Evolutionary conservation across 2,329 filamentous ascomycete species (phyloP).

Genomic region (Incumbomyces delicatus): DNA sequence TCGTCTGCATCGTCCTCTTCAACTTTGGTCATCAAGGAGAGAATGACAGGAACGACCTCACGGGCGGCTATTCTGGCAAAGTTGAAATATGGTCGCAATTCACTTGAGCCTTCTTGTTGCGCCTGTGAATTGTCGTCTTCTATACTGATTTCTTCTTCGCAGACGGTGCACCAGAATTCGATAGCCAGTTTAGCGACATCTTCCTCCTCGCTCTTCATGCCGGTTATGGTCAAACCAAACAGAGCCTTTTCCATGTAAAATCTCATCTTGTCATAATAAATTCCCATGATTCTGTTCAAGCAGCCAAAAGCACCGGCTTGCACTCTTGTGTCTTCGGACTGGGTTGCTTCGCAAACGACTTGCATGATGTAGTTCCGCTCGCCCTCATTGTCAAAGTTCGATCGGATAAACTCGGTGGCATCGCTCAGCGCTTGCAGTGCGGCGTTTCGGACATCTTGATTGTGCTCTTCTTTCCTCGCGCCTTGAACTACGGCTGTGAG

Average conservation of each 20-base stretch:
- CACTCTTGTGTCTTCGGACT: slow-evolving; percentile 81
- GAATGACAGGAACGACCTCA: slow-evolving; percentile 86
- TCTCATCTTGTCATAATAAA: slow-evolving; percentile 99
- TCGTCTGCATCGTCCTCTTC: slow-evolving; percentile 95
- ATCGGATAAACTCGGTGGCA: slow-evolving; percentile 92
- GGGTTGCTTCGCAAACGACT: slow-evolving; percentile 96
- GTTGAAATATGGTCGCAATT: slow-evolving; percentile 88
- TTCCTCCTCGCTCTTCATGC: slow-evolving; percentile 97
- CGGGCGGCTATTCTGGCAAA: slow-evolving; percentile 86
- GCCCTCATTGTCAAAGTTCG: slow-evolving; percentile 98
- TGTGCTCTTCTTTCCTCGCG: slow-evolving; percentile 90
- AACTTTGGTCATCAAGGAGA: slow-evolving; percentile 85
- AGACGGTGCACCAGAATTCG: slow-evolving; percentile 99
- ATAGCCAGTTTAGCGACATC: slow-evolving; percentile 96
- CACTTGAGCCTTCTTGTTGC: slow-evolving; percentile 62
- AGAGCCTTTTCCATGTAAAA: slow-evolving; percentile 99
- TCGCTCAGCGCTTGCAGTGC: slow-evolving; percentile 92
- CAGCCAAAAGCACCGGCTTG: slow-evolving; percentile 95
- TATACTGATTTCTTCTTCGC: slow-evolving; percentile 95
- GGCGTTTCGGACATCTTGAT: slow-evolving; percentile 78
- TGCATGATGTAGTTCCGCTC: slow-evolving; percentile 99
- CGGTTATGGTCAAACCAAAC: slow-evolving; percentile 92
- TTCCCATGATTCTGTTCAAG: slow-evolving; percentile 93
- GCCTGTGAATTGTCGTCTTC: slow-evolving; percentile 87
- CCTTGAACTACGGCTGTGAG: slow-evolving; percentile 95